Conservation (phyloP, 2,329 filamentous ascomycete species). For the Diaporthe sp. region DNA sequence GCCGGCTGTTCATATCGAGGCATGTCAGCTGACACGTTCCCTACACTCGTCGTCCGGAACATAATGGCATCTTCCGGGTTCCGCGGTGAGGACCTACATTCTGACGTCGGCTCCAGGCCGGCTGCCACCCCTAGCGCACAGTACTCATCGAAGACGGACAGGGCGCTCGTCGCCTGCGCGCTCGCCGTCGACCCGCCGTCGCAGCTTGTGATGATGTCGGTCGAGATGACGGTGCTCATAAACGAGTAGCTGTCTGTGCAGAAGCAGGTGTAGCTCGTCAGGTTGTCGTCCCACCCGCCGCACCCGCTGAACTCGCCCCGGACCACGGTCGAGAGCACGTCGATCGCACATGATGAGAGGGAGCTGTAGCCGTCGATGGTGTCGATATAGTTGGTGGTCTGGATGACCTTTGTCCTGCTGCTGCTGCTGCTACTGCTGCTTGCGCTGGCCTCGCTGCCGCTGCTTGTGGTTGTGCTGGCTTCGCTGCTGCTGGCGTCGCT, state of each 20-base stretch:
- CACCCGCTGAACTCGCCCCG: constrained; percentile 42
- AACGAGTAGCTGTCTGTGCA: constrained; percentile 40
- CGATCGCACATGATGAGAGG: constrained; percentile 42
- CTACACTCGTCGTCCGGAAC: too few relatives aligned
- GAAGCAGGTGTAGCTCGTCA: constrained; percentile 44
- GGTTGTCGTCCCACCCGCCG: constrained; percentile 36
- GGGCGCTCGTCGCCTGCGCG: constrained; percentile 33
- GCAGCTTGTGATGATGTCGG: constrained; percentile 34
- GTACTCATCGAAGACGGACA: constrained; percentile 31
- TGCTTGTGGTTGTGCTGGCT: not conserved
- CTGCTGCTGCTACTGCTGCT: not conserved
- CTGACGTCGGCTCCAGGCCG: constrained; percentile 26
- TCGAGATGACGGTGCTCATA: constrained; percentile 40
- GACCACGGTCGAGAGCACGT: constrained; percentile 42
- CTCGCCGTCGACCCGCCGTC: constrained; percentile 1
- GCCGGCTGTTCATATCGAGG: not conserved
- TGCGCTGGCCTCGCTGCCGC: not conserved
- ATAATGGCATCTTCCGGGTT: not conserved
- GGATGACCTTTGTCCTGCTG: constrained; percentile 18
- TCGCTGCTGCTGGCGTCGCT: not conserved
- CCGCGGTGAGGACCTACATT: constrained; percentile 5
- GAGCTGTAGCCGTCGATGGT: constrained; percentile 35
- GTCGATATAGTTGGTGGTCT: constrained; percentile 38
- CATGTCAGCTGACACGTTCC: not conserved
- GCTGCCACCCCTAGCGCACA: constrained; percentile 34